phyloP scores from a whole-genome alignment of 2,329 filamentous ascomycete species.

The Fusarium ramigenum region DNA sequence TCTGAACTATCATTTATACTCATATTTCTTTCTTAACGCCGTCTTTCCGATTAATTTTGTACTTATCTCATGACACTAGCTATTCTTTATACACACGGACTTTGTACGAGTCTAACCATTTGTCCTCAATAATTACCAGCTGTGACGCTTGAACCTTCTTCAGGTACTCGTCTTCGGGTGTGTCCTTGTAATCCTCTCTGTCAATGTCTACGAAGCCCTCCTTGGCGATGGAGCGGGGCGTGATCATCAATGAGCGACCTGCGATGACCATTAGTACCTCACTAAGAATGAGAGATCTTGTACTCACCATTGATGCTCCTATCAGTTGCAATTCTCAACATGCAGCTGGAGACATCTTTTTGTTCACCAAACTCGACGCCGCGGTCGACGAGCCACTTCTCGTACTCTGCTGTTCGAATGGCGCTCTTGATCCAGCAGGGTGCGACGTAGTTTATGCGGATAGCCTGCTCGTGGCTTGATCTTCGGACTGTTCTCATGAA shows the following conservation, averaged over 20 bases:
- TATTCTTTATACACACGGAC: conserved; percentile 30
- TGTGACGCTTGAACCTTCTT: conserved; percentile 26
- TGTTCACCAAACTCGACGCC: conserved; percentile 54
- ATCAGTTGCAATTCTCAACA: conserved; percentile 48
- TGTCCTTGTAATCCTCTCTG: conserved; percentile 34
- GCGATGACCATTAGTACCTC: not conserved
- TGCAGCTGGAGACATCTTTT: conserved; percentile 46
- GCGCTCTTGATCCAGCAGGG: conserved; percentile 54
- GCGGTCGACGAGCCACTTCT: conserved; percentile 50
- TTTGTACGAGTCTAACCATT: conserved; percentile 33
- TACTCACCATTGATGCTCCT: conserved; percentile 41
- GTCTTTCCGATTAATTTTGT: not conserved
- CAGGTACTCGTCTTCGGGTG: conserved; percentile 25
- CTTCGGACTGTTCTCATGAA: conserved; percentile 33
- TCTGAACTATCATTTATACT: not conserved
- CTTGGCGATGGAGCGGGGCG: conserved; percentile 25
- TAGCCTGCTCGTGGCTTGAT: conserved; percentile 48
- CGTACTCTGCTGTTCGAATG: conserved; percentile 51
- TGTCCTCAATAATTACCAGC: conserved; percentile 31
- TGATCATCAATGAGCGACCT: conserved; percentile 37
- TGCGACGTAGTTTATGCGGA: conserved; percentile 58
- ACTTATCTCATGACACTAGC: not conserved
- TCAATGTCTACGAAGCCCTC: conserved; percentile 35
- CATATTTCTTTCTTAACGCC: not conserved
- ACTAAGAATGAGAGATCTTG: accelerated